These are phyloP conservation scores for Pseudozyma sp. DNA, from an alignment of 1,284 basidiomycete genomes.

Conservation along the genomic window DNA sequence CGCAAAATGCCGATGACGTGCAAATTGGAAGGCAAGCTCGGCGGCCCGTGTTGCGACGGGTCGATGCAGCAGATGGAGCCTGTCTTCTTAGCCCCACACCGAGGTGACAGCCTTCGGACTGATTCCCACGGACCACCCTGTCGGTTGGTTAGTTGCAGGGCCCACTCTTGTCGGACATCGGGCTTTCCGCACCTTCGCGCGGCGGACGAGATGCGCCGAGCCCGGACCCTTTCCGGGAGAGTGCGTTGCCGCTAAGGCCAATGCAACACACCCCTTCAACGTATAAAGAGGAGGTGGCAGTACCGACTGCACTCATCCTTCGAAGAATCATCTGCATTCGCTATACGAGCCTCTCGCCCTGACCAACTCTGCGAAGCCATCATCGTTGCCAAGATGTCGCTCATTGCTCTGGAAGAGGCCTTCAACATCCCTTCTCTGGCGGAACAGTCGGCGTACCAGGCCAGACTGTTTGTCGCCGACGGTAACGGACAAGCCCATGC, in stretches of 20 bases:
- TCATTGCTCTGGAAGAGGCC: constrained; percentile 50
- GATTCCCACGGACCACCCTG: constrained; percentile 5
- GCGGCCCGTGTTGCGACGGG: too few relatives aligned
- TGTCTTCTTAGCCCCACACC: too few relatives aligned
- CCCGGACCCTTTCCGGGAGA: constrained; percentile 21
- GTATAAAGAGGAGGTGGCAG: neutral
- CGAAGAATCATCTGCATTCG: neutral
- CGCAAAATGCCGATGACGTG: too few relatives aligned
- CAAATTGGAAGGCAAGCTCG: too few relatives aligned
- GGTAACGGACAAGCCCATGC: constrained; percentile 49
- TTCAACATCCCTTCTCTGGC: constrained; percentile 49
- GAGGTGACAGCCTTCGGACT: too few relatives aligned
- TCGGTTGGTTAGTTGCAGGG: neutral
- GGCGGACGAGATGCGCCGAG: constrained; percentile 16
- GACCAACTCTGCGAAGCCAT: neutral
- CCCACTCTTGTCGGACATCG: neutral
- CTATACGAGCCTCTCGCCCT: too few relatives aligned
- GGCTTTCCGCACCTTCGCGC: neutral
- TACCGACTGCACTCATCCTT: too few relatives aligned
- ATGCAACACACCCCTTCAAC: too few relatives aligned
- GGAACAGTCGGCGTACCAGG: constrained; percentile 52
- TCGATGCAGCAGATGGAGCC: too few relatives aligned
- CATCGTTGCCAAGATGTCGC: constrained; percentile 24
- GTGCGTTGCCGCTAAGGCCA: neutral
- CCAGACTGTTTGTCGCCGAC: constrained; percentile 46